Conservation (phyloP, 441 rosid genomes). For the Jatropha podagrica region DNA sequence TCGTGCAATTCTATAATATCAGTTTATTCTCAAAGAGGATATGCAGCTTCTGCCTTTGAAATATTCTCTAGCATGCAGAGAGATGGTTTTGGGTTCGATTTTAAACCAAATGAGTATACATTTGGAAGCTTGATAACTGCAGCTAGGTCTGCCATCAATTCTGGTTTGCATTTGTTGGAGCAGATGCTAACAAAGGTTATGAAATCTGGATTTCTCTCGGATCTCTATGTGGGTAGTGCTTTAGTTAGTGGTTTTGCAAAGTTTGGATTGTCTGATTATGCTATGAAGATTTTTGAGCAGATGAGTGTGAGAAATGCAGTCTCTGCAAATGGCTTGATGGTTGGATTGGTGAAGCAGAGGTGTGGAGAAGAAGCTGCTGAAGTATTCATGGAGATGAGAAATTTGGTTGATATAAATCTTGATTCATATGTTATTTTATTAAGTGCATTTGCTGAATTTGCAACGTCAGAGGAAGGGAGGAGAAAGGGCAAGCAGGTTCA, state of each 20-base stretch:
- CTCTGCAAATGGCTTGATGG: constrained; percentile 81
- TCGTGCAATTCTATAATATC: constrained; percentile 84
- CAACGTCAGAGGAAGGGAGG: constrained; percentile 47
- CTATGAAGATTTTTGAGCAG: constrained; percentile 58
- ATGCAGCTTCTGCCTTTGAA: constrained; percentile 49
- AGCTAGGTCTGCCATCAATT: constrained; percentile 52
- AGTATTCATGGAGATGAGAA: constrained; percentile 54
- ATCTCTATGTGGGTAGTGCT: constrained; percentile 88
- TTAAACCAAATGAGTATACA: constrained; percentile 77
- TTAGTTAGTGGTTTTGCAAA: constrained; percentile 72
- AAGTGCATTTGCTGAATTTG: constrained; percentile 71
- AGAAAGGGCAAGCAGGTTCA: constrained; percentile 84
- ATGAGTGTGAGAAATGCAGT: constrained; percentile 67
- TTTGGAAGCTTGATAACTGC: constrained; percentile 75
- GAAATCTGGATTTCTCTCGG: constrained; percentile 64
- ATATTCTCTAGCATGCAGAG: constrained; percentile 63
- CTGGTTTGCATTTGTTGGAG: constrained; percentile 53
- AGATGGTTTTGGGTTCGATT: constrained; percentile 30
- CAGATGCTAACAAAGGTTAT: constrained; percentile 63
- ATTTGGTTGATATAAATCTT: constrained; percentile 48
- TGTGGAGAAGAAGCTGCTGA: constrained; percentile 68
- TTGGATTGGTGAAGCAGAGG: constrained; percentile 68
- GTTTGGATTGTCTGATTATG: constrained; percentile 53
- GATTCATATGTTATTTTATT: constrained; percentile 70
- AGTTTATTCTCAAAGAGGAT: constrained; percentile 58